phyloP scores from a whole-genome alignment of 176 grass and related monocot species.

The Eleusine indica region DNA sequence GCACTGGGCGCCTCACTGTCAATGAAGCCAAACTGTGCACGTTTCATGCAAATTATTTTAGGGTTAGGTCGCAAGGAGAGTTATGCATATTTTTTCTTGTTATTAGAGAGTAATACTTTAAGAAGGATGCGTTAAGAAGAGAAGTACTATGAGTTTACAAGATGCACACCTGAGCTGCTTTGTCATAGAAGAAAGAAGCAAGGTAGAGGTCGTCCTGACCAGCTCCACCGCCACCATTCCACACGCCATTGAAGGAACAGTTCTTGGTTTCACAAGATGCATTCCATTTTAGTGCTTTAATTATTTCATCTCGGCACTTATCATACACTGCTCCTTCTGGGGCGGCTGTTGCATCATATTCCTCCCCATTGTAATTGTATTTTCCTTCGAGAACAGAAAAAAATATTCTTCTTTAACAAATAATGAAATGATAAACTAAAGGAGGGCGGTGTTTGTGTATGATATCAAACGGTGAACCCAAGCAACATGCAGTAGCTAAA shows the following conservation, averaged over 20 bases:
- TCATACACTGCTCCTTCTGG: neutral
- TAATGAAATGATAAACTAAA: neutral
- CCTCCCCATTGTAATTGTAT: neutral
- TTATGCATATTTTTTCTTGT: too few species aligned
- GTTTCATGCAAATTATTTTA: too few species aligned
- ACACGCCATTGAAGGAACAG: conserved; percentile 40
- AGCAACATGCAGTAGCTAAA: conserved; percentile 56
- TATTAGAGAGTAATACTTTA: too few species aligned
- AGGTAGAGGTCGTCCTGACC: conserved; percentile 31
- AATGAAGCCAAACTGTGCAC: neutral
- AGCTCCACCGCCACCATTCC: conserved; percentile 44
- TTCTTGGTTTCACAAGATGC: conserved; percentile 11
- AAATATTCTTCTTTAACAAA: too few species aligned
- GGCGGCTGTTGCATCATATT: neutral
- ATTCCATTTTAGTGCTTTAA: neutral
- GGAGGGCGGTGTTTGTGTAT: too few species aligned
- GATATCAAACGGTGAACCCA: conserved; percentile 37
- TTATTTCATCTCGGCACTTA: neutral
- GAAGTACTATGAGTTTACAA: too few species aligned
- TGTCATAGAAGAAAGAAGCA: neutral
- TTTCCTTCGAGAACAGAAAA: neutral
- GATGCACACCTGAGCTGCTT: neutral
- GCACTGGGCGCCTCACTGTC: neutral
- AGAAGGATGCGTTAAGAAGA: too few species aligned
- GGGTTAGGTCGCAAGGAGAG: too few species aligned